phyloP scores from a whole-genome alignment of 306 rosid species.

The Malus orientalis region DNA sequence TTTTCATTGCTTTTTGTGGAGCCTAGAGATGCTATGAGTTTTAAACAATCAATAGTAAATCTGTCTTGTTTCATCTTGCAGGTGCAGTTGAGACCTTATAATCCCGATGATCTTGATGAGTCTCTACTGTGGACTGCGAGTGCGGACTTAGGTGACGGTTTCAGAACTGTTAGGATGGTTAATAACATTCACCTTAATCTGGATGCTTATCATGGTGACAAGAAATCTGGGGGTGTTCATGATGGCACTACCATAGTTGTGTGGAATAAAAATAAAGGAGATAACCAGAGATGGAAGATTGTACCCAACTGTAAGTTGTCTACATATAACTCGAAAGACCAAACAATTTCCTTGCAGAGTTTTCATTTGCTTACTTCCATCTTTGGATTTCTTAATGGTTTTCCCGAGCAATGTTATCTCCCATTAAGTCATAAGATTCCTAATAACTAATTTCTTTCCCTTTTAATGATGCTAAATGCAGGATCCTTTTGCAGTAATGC shows the following conservation, averaged over 20 bases:
- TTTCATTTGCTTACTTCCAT: neutral
- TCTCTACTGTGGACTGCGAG: constrained; percentile 78
- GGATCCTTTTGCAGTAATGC: constrained; percentile 15
- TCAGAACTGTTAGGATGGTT: constrained; percentile 71
- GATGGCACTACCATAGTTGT: constrained; percentile 71
- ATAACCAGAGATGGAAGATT: constrained; percentile 79
- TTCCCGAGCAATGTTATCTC: constrained; percentile 5
- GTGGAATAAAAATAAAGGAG: constrained; percentile 76
- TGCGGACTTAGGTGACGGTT: constrained; percentile 55
- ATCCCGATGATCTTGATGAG: constrained; percentile 55
- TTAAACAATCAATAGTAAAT: neutral
- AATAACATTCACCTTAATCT: constrained; percentile 62
- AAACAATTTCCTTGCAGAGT: neutral
- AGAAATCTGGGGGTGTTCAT: constrained; percentile 72
- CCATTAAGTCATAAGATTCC: neutral
- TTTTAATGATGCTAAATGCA: constrained; percentile 16
- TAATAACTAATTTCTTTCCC: neutral
- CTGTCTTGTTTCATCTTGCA: constrained; percentile 21
- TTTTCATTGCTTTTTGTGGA: neutral
- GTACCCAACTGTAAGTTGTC: constrained; percentile 56
- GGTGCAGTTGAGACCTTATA: constrained; percentile 58
- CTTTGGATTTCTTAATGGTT: neutral
- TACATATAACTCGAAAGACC: neutral
- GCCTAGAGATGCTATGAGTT: neutral
- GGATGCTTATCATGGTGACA: constrained; percentile 78